These are phyloP conservation scores for Tetracladium setigerum DNA, from an alignment of 495 filamentous ascomycete species.

Conservation along the genomic window DNA sequence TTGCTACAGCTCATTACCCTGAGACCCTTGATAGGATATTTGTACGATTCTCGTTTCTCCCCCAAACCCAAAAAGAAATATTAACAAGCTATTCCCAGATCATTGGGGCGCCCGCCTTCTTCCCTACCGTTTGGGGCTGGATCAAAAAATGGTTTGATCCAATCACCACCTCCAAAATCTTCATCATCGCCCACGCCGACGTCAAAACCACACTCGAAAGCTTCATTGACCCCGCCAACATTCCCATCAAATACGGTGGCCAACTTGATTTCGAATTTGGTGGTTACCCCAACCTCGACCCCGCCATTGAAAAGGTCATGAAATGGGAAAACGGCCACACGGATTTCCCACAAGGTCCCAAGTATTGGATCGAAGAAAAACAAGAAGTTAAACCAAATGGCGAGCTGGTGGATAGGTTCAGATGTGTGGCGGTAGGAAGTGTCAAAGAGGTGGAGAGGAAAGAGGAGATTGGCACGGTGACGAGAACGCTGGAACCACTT, in stretches of 20 bases:
- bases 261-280: constrained; percentile 74
- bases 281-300: constrained; percentile 62
- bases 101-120: constrained; percentile 83
- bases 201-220: constrained; percentile 63
- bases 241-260: constrained; percentile 80
- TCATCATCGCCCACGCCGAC: constrained; percentile 65
- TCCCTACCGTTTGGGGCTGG: constrained; percentile 92
- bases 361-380: constrained; percentile 35
- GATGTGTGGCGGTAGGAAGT: constrained; percentile 38
- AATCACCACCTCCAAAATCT: constrained; percentile 87
- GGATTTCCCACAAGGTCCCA: constrained; percentile 39
- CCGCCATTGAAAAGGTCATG: constrained; percentile 40
- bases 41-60: constrained; percentile 34
- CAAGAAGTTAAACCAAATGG: constrained; percentile 16
- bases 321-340: constrained; percentile 36
- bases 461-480: constrained; percentile 36
- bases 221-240: constrained; percentile 74
- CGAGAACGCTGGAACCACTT: constrained; percentile 16
- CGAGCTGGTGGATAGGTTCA: constrained; percentile 26
- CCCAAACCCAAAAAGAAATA: neutral
- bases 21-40: constrained; percentile 86
- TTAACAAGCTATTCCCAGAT: constrained; percentile 40
- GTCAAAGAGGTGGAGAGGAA: constrained; percentile 26
- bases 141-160: constrained; percentile 96
- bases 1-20: constrained; percentile 89